Base-by-base conservation (phyloP, 1,139 yeast genomes). In the Blastobotrys ciferrii region DNA sequence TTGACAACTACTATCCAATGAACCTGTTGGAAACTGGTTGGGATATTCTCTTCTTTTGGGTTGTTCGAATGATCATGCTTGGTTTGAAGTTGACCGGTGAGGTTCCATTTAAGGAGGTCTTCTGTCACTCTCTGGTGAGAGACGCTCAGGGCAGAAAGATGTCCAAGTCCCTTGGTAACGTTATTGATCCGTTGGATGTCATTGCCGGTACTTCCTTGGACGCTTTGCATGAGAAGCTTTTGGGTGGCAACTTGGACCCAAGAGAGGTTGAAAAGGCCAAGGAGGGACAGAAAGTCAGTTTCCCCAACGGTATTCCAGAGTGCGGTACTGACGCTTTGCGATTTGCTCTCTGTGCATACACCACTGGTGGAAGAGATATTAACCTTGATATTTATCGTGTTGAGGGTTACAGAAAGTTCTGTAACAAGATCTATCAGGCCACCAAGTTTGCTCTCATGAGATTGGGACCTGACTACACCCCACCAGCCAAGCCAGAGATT, bases 1-100 rank as follows among this genome's bases (percentile, higher is more conserved):
- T 89, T 78, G 76, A 81, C 62, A 73, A 73, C 53, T 92, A 87
- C 71, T 85, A 80, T 65, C 98, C 98, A 59, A 84, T 89, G 84
- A 83, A 94, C 35, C 75, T 92, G 82, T 77, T 92, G 65, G 98
- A 92, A 73, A 92, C 98, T 47, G 98, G 98, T 59, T 92, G 98
- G 98, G 98, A 92, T 74, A 92, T 92, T 66, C 76, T 92, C 64
- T 92, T 92, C 81, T 92, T 92, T 84, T 92, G 98, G 98, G 98
- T 92, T 52, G 80, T 94, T 41, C 83, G 98, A 74, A 92, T 92
- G 98, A 84, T 92, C 57, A 80, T 92, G 75, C 74, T 92, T 64
- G 94, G 97, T 53, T 69, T 88, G 62, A 89, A 91, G 72, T 77
- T 92, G 68, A 87, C 96, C 32, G 98, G 97, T 46, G 75, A 84